These are phyloP conservation scores for Amylostereum areolatum DNA, from an alignment of 1,284 basidiomycete genomes.

Conservation along the genomic window DNA sequence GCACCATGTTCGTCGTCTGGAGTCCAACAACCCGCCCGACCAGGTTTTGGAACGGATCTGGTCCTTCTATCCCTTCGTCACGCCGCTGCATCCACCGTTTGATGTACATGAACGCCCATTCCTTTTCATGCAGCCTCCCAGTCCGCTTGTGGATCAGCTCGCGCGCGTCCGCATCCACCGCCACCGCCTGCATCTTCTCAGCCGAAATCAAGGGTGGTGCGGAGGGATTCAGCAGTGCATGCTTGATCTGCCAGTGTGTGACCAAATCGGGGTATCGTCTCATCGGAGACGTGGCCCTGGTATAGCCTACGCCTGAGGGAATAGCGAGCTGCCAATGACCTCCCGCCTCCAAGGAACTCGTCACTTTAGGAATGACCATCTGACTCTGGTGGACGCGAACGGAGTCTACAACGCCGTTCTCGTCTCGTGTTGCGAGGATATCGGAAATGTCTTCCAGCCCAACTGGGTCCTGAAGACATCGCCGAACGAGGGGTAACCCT, in stretches of 20 bases:
- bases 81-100: constrained; percentile 23
- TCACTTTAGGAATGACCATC: too few relatives aligned
- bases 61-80: constrained; percentile 15
- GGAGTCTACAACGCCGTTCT: constrained; percentile 29
- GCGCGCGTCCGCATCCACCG: constrained; percentile 18
- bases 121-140: constrained; percentile 24
- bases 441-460: constrained; percentile 26
- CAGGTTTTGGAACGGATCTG: constrained; percentile 27
- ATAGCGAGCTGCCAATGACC: constrained; percentile 75
- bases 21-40: too few relatives aligned
- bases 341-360: constrained; percentile 36
- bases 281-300: constrained; percentile 84
- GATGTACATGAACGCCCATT: constrained; percentile 29
- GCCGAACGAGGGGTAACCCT: not conserved
- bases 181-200: constrained; percentile 27
- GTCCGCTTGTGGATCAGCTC: constrained; percentile 22
- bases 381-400: too few relatives aligned
- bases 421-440: constrained; percentile 29
- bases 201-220: constrained; percentile 30
- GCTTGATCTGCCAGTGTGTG: constrained; percentile 93
- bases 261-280: constrained; percentile 84
- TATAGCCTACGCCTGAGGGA: constrained; percentile 67
- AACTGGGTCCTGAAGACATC: constrained; percentile 5
- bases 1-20: too few relatives aligned
- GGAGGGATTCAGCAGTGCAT: constrained; percentile 46